Evolutionary conservation across 179 eudicot species (phyloP).

Genomic region (Monotropa hypopitys): DNA sequence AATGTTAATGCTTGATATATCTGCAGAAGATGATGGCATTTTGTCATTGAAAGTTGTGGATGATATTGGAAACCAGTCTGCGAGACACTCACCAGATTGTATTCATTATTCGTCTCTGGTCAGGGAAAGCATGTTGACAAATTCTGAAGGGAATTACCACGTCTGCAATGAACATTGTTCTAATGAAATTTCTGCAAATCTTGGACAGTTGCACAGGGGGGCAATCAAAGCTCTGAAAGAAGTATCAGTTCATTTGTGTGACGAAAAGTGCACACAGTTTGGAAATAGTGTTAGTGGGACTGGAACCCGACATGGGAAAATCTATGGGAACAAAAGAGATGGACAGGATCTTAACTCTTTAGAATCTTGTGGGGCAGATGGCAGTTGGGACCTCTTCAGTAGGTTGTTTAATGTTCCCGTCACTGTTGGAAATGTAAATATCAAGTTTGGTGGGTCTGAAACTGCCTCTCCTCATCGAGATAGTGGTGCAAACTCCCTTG

Average conservation of each 20-base stretch:
- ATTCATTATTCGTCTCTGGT: slow-evolving; percentile 20
- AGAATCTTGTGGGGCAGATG: slow-evolving; percentile 25
- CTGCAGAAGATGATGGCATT: slow-evolving; percentile 12
- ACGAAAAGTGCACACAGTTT: slow-evolving; percentile 27
- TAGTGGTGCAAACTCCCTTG: slow-evolving; percentile 21
- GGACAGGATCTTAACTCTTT: slow-evolving; percentile 8
- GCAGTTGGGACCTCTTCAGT: slow-evolving; percentile 22
- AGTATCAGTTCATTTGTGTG: slow-evolving; percentile 28
- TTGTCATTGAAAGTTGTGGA: slow-evolving; percentile 14
- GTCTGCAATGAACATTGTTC: slow-evolving; percentile 10
- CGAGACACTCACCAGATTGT: slow-evolving; percentile 8
- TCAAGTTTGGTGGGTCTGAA: slow-evolving; percentile 21
- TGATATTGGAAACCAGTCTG: slow-evolving; percentile 16
- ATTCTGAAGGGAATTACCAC: slow-evolving; percentile 7
- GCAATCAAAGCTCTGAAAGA: slow-evolving; percentile 16
- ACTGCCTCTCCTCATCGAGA: slow-evolving; percentile 22
- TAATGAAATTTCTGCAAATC: slow-evolving; percentile 8
- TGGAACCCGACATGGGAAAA: slow-evolving; percentile 7
- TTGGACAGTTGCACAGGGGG: slow-evolving; percentile 1
- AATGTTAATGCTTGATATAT: slow-evolving; percentile 19
- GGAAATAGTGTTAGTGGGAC: slow-evolving; percentile 20
- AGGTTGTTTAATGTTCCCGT: slow-evolving; percentile 36
- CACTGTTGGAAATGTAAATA: slow-evolving; percentile 20
- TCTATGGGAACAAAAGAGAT: slow-evolving; percentile 16
- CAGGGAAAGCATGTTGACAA: slow-evolving; percentile 17